Evolutionary conservation across 2,329 filamentous ascomycete species (phyloP).

Genomic region (Colletotrichum somersetense): DNA sequence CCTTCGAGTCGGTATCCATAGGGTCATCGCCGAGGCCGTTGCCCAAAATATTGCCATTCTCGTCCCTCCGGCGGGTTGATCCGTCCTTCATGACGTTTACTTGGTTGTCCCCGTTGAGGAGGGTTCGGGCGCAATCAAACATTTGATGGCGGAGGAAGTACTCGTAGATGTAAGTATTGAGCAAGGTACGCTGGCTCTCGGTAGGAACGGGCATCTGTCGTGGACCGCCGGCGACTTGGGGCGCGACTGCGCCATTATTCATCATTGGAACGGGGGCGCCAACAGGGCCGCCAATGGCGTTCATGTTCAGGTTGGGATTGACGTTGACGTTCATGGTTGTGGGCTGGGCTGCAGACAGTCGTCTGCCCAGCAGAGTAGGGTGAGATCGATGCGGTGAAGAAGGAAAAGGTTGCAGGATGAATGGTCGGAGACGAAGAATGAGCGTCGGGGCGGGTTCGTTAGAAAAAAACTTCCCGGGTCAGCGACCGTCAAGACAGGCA

Average conservation of each 20-base stretch:
- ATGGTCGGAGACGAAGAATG: slow-evolving; percentile 37
- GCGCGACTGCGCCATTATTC: slow-evolving; percentile 65
- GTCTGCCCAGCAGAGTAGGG: slow-evolving; percentile 50
- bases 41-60: slow-evolving; percentile 73
- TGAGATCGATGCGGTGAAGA: slow-evolving; percentile 43
- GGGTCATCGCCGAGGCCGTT: slow-evolving; percentile 80
- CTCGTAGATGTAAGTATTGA: slow-evolving; percentile 93
- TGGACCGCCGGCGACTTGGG: slow-evolving; percentile 47
- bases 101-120: slow-evolving; percentile 75
- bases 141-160: slow-evolving; percentile 90
- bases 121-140: slow-evolving; percentile 83
- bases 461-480: slow-evolving; percentile 46
- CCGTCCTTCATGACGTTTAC: slow-evolving; percentile 77
- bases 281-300: slow-evolving; percentile 75
- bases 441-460: slow-evolving; percentile 44
- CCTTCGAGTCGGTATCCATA: slow-evolving; percentile 88
- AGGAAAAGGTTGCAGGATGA: slow-evolving; percentile 30
- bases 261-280: slow-evolving; percentile 75
- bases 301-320: slow-evolving; percentile 75
- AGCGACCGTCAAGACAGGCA: slow-evolving; percentile 46
- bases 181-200: slow-evolving; percentile 65
- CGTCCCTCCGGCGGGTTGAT: slow-evolving; percentile 75
- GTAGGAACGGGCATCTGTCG: slow-evolving; percentile 43
- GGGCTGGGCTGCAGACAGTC: slow-evolving; percentile 52
- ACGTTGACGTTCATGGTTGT: slow-evolving; percentile 69